These are phyloP conservation scores for Aspergillus diversus DNA, from an alignment of 495 filamentous ascomycete species.

Conservation along the genomic window DNA sequence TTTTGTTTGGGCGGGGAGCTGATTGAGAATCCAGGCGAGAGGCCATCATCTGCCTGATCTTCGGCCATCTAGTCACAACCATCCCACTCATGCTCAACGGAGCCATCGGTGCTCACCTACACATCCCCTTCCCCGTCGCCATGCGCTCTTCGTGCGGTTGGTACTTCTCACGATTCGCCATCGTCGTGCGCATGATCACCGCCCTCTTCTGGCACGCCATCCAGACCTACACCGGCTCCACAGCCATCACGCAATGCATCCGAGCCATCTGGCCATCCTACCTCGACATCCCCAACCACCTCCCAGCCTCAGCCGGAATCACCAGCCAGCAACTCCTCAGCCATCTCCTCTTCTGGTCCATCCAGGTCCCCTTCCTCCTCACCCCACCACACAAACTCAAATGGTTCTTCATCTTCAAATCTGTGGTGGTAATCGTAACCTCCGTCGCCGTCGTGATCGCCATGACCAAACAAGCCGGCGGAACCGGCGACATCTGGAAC, in stretches of 20 bases:
- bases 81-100: conserved; percentile 7
- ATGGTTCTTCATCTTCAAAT: conserved; percentile 15
- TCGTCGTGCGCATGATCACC: conserved; percentile 5
- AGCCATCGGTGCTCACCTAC: conserved; percentile 7
- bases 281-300: conserved; percentile 2
- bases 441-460: conserved; percentile 9
- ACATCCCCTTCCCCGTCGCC: conserved; percentile 7
- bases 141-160: conserved; percentile 2
- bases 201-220: conserved; percentile 11
- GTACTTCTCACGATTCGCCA: conserved; percentile 6
- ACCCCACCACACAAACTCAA: conserved; percentile 7
- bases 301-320: conserved; percentile 2
- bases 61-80: conserved; percentile 3
- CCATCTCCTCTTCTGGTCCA: conserved; percentile 4
- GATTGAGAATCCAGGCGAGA: not conserved
- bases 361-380: conserved; percentile 12
- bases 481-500: conserved; percentile 11
- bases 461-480: conserved; percentile 5
- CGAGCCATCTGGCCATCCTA: conserved; percentile 3
- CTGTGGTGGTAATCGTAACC: not conserved
- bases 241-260: conserved; percentile 6
- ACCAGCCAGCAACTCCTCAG: conserved; percentile 6
- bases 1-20: not conserved
- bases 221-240: conserved; percentile 10
- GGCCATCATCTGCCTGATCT: conserved; percentile 11